Evolutionary conservation across 352 stramenopile genomes (phyloP), one percentile per base, ranked within the genome.

Genomic region (Phytophthora sp.): DNA sequence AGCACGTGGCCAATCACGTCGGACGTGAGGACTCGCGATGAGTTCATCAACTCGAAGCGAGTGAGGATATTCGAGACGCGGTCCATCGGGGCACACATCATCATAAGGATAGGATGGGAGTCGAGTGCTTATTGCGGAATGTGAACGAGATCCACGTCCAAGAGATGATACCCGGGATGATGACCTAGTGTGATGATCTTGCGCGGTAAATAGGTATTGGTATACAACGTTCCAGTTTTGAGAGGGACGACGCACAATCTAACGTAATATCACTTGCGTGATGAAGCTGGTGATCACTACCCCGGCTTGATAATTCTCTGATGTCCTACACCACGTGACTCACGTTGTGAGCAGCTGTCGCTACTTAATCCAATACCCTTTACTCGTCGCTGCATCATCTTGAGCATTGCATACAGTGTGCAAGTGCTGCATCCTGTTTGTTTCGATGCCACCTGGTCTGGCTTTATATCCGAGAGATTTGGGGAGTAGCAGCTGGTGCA

Each of bases 61-160:
- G 53, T 44, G 57, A 71, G 62, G 31, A 66, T 71, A 12, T 41
- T 66, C 3, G 63, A 66, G 18, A 71, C 35, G 38, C 49, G 47
- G 49, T 71, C 47, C 63, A 71, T 71, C 24, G 42, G 11, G 52
- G 44, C 5, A 31, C 13, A 33, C 18, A 41, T 7, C 27, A 13
- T 46, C 16, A 23, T 2, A 30, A 23, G 7, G 7, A 29, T 12
- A 20, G 9, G 4, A 30, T 7, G n/a, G n/a, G n/a, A n/a, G n/a
- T n/a, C n/a, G n/a, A n/a, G n/a, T n/a, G n/a, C n/a, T n/a, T n/a
- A n/a, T n/a, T n/a, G n/a, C n/a, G n/a, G n/a, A n/a, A n/a, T n/a
- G n/a, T n/a, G n/a, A n/a, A n/a, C n/a, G n/a, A n/a, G n/a, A n/a
- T n/a, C n/a, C n/a, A n/a, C n/a, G n/a, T n/a, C n/a, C n/a, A n/a